Evolutionary conservation across 2,329 filamentous ascomycete species (phyloP).

Genomic region (Erysiphe neolycopersici): DNA sequence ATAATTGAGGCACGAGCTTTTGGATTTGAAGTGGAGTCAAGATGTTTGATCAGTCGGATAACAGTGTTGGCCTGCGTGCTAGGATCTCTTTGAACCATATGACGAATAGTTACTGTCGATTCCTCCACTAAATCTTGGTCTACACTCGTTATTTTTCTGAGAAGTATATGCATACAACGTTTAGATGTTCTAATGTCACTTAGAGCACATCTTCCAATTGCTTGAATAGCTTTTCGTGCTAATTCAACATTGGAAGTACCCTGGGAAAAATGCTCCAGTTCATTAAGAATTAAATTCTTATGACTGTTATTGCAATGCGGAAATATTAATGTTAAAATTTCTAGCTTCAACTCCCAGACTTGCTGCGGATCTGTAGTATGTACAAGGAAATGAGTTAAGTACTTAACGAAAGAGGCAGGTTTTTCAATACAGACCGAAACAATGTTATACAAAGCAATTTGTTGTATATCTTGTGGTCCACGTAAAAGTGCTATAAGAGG

Average conservation of each 20-base stretch:
- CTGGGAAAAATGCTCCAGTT: constrained; percentile 78
- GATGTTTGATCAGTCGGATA: constrained; percentile 64
- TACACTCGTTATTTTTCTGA: constrained; percentile 67
- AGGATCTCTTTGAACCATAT: constrained; percentile 81
- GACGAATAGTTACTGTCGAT: constrained; percentile 78
- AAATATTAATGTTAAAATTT: constrained; percentile 74
- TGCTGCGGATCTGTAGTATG: constrained; percentile 51
- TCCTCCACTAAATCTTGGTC: constrained; percentile 78
- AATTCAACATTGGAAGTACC: constrained; percentile 41
- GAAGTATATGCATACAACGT: constrained; percentile 55
- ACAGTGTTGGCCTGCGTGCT: constrained; percentile 60
- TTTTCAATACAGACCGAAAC: constrained; percentile 64
- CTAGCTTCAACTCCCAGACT: constrained; percentile 78
- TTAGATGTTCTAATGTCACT: constrained; percentile 41
- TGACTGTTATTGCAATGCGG: constrained; percentile 48
- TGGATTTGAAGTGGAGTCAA: constrained; percentile 68
- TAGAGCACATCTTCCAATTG: constrained; percentile 83
- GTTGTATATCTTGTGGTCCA: constrained; percentile 63
- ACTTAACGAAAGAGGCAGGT: constrained; percentile 61
- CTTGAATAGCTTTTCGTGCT: constrained; percentile 69
- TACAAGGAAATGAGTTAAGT: constrained; percentile 73
- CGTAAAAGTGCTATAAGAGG: constrained; percentile 68
- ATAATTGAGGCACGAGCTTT: constrained; percentile 83
- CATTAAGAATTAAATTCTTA: constrained; percentile 70
- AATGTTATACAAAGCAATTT: constrained; percentile 79